Conservation (phyloP, 1,139 yeast species). For the Lodderomyces oxycetoniae region DNA sequence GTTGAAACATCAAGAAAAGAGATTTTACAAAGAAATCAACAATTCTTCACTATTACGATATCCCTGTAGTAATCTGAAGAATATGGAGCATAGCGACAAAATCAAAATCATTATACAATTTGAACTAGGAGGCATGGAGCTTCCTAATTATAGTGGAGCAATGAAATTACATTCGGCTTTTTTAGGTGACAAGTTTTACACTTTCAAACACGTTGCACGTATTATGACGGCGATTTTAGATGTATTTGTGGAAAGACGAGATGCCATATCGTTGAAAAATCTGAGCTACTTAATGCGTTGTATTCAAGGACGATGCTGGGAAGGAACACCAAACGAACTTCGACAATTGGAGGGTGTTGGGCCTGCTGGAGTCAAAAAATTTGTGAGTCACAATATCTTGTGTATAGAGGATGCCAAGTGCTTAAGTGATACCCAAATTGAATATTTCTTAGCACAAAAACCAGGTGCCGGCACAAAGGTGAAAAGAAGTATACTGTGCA, state of each 20-base stretch:
- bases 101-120: constrained; percentile 37
- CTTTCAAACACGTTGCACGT: constrained; percentile 37
- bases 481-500: constrained; percentile 18
- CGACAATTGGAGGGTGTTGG: constrained; percentile 45
- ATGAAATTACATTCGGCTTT: constrained; percentile 32
- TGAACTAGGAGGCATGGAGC: constrained; percentile 45
- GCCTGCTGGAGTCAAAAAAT: constrained; percentile 29
- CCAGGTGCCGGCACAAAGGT: constrained; percentile 35
- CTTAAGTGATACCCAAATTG: constrained; percentile 29
- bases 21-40: constrained; percentile 38
- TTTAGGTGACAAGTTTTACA: constrained; percentile 35
- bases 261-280: constrained; percentile 33
- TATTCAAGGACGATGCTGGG: constrained; percentile 45
- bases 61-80: constrained; percentile 19
- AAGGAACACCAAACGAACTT: constrained; percentile 35
- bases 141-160: constrained; percentile 37
- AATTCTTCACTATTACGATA: constrained; percentile 29
- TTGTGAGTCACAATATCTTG: constrained; percentile 28
- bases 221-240: constrained; percentile 41
- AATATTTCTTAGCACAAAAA: constrained; percentile 32
- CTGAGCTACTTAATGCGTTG: constrained; percentile 34
- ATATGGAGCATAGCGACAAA: constrained; percentile 15
- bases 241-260: constrained; percentile 34
- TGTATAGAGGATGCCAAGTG: constrained; percentile 23
- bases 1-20: constrained; percentile 41